Conservation (phyloP, 805 yeast genomes). For the Pichia ethanolica region DNA sequence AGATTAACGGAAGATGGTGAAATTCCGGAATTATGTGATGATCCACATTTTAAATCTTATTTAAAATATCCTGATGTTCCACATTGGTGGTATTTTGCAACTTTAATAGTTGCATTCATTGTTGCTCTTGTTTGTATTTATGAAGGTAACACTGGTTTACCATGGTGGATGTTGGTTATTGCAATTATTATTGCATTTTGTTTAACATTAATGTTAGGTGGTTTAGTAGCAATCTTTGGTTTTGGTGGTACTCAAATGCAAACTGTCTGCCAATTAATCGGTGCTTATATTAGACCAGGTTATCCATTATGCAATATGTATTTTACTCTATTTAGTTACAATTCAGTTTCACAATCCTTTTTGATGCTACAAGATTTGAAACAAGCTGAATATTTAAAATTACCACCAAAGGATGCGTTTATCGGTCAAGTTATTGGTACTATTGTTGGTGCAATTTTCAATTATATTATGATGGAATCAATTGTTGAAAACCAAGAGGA, state of each 20-base stretch:
- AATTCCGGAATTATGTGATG: constrained; percentile 8
- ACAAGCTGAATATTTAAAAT: background rate
- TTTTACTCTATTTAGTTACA: background rate
- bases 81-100: background rate
- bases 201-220: background rate
- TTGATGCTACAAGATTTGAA: background rate
- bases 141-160: background rate
- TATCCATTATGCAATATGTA: background rate
- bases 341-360: background rate
- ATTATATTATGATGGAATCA: constrained; percentile 25
- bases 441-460: constrained; percentile 18
- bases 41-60: constrained; percentile 1
- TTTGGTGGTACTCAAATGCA: constrained; percentile 24
- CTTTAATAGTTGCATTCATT: background rate
- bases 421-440: constrained; percentile 38
- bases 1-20: constrained; percentile 18
- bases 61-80: background rate
- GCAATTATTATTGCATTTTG: background rate
- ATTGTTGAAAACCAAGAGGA: constrained; percentile 26
- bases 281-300: constrained; percentile 26
- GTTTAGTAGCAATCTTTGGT: background rate
- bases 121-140: background rate
- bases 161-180: background rate
- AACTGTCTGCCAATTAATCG: constrained; percentile 28
- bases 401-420: constrained; percentile 26